Conservation (phyloP, 257 asterid species). For the Prunella vulgaris region DNA sequence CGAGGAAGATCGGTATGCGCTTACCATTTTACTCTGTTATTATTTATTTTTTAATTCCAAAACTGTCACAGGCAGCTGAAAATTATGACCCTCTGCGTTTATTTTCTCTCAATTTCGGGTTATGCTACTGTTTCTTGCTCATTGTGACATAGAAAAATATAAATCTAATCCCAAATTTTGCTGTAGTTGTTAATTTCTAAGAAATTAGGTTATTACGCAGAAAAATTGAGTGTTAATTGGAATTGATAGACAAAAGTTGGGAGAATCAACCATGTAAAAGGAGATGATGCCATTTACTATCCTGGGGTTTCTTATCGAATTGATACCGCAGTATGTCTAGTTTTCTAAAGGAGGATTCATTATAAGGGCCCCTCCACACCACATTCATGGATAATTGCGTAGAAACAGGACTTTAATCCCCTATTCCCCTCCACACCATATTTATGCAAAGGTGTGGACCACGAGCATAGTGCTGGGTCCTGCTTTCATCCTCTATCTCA, state of each 20-base stretch:
- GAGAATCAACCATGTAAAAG: neutral
- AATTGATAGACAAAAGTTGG: neutral
- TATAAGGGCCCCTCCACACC: neutral
- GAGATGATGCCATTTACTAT: conserved; percentile 2
- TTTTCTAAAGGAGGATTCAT: neutral
- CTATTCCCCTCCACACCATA: too few species aligned
- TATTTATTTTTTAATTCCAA: neutral
- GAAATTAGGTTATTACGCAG: neutral
- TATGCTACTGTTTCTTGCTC: neutral
- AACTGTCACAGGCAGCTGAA: neutral
- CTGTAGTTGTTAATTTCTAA: neutral
- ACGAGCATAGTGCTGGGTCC: neutral
- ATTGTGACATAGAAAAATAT: neutral
- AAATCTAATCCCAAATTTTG: neutral
- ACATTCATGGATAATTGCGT: neutral
- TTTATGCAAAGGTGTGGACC: too few species aligned
- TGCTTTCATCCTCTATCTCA: neutral
- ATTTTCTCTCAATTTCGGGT: neutral
- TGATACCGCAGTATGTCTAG: neutral
- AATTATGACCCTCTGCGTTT: neutral
- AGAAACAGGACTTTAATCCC: neutral
- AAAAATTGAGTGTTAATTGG: neutral
- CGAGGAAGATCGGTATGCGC: conserved; percentile 66
- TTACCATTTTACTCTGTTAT: neutral
- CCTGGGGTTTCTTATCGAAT: neutral